Evolutionary conservation across 2,329 filamentous ascomycete genomes (phyloP), one percentile per base, ranked within the genome.

Genomic region (Ophiostoma sp.): DNA sequence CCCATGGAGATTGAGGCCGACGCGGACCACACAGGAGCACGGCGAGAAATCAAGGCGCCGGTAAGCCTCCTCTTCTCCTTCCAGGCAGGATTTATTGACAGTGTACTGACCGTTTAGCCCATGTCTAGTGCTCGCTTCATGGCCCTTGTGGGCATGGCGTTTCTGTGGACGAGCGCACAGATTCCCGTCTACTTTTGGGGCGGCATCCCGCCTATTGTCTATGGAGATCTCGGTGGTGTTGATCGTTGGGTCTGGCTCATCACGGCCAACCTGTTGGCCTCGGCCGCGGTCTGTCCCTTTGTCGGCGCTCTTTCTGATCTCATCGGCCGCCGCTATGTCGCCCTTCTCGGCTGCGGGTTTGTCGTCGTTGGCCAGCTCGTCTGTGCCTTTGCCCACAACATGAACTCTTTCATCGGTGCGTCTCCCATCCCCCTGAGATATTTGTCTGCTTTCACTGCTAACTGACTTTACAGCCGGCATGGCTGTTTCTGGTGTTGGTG

Each of bases 261-360:
- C 15, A 81, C 84, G 2, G 84, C 82, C 19, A 86, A 89, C 75
- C 81, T 90, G 7, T 84, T 90, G n/a, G 84, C 86, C 2, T 84
- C 87, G 66, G 87, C 87, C 2, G 86, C 85, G 2, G 81, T 90
- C 1, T 89, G 87, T 74, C 88, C 88, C 11, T 90, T 93, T 77
- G 90, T 93, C 1, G 91, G 91, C 12, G 87, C 88, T 0, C 80
- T 92, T 0, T 91, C 89, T 0, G 90, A 92, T 81, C 81, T 91
- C 7, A 81, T 91, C 68, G 89, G 90, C 71, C 87, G 90, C 74
- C 85, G 88, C 74, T 87, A 85, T 77, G 88, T 91, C 52, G 89
- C 83, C 19, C 76, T 90, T 33, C 80, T 85, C 3, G 90, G 90
- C 8, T 85, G 84, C 15, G 74, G 80, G 0, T 82, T 89, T 52